These are phyloP conservation scores for Lagenidium sp. DNA, from an alignment of 352 stramenopile species.

Conservation along the genomic window DNA sequence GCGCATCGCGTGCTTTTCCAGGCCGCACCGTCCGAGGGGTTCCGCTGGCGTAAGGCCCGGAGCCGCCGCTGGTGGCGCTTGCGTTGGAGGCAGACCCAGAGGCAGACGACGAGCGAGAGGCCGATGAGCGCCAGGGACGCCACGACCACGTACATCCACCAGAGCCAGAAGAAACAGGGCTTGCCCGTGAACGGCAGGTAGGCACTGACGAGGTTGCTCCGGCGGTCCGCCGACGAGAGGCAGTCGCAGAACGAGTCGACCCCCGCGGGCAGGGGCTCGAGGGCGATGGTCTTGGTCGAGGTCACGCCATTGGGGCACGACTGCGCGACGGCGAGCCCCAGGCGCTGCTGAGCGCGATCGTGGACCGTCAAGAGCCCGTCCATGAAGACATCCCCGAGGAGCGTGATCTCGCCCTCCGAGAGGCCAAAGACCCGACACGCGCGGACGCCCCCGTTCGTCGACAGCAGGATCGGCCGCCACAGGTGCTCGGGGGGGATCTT, in stretches of 20 bases:
- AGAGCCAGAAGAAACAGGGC: constrained; percentile 81
- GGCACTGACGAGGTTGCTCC: constrained; percentile 48
- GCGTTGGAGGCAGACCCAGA: constrained; percentile 42
- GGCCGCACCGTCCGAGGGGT: too few relatives aligned
- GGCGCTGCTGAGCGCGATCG: constrained; percentile 37
- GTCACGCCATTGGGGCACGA: constrained; percentile 66
- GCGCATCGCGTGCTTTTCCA: too few relatives aligned
- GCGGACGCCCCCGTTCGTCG: constrained; percentile 21
- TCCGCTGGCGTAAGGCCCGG: constrained; percentile 15
- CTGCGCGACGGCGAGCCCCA: constrained; percentile 56
- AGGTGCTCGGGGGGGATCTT: constrained; percentile 75
- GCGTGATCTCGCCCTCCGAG: constrained; percentile 61
- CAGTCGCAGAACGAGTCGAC: constrained; percentile 57
- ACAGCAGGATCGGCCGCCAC: constrained; percentile 68
- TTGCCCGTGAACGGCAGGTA: constrained; percentile 53
- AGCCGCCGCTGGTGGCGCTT: constrained; percentile 38
- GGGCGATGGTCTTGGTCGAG: constrained; percentile 54
- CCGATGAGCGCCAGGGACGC: constrained; percentile 43
- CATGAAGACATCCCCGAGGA: constrained; percentile 82
- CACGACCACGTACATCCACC: constrained; percentile 84
- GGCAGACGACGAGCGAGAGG: constrained; percentile 31
- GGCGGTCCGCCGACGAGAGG: constrained; percentile 41
- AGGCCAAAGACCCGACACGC: constrained; percentile 74
- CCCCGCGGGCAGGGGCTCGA: constrained; percentile 20
- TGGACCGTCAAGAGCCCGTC: constrained; percentile 79